A percentile compares a stretch with the other conserved stretches of the same genome.
phyloP scores from a whole-genome alignment of 306 rosid species.

The Betula pendula region DNA sequence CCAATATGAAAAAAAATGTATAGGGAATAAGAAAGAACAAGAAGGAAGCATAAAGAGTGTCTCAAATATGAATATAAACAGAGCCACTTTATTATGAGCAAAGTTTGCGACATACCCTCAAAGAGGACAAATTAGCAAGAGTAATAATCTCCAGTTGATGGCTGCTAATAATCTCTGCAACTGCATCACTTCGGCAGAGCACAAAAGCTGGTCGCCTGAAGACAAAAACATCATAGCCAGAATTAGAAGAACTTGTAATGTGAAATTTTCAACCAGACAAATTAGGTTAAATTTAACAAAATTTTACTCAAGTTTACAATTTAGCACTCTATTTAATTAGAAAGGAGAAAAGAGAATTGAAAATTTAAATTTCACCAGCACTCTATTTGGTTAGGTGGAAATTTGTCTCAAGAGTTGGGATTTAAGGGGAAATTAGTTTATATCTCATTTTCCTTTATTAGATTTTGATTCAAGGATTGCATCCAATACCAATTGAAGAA shows the following conservation, averaged over 20 bases:
- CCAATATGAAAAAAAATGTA: background rate
- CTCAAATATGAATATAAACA: background rate
- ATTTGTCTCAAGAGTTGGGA: no score
- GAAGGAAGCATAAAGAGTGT: background rate
- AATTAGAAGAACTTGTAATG: background rate
- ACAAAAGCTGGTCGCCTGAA: conserved; percentile 45
- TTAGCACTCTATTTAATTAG: background rate
- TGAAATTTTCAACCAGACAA: background rate
- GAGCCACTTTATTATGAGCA: background rate
- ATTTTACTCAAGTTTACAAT: background rate
- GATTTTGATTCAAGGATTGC: no score
- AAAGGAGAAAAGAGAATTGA: background rate
- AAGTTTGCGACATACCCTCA: conserved; percentile 37
- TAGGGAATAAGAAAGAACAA: background rate
- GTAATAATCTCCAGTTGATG: conserved; percentile 68
- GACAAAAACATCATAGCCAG: background rate
- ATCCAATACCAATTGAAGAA: no score
- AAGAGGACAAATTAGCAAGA: conserved; percentile 73
- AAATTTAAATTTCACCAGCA: background rate
- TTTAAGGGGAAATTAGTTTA: no score
- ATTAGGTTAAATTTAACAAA: background rate
- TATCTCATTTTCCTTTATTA: no score
- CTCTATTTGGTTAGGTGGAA: no score
- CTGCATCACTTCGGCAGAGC: conserved; percentile 32
- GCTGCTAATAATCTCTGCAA: conserved; percentile 31